These are phyloP conservation scores for Pulveroboletus sp. DNA, from an alignment of 768 basidiomycete species.

Conservation along the genomic window DNA sequence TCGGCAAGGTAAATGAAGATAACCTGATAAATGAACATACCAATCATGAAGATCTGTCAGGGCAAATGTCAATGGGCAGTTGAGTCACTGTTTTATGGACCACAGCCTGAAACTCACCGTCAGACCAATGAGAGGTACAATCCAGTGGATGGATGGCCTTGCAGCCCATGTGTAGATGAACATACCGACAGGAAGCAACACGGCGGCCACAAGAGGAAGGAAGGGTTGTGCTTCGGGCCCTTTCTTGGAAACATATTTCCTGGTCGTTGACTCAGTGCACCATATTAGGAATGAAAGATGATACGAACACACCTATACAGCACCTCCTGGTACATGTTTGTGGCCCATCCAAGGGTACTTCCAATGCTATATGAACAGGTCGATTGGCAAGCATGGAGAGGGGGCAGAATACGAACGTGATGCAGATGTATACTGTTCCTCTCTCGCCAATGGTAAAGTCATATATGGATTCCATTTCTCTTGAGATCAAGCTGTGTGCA, in stretches of 20 bases:
- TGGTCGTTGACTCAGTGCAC: conserved; percentile 9
- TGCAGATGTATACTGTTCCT: conserved; percentile 56
- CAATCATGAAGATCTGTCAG: conserved; percentile 46
- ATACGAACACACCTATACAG: conserved; percentile 39
- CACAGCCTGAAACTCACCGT: conserved; percentile 22
- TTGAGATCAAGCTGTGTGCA: conserved; percentile 46
- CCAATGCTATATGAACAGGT: conserved; percentile 62
- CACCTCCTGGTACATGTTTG: too few species aligned
- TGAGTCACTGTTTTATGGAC: too few species aligned
- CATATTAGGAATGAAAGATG: not conserved
- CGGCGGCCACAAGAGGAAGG: conserved; percentile 48
- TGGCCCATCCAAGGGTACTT: conserved; percentile 44
- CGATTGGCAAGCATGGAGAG: too few species aligned
- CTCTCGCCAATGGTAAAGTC: conserved; percentile 54
- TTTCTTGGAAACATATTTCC: too few species aligned
- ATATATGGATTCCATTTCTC: conserved; percentile 54
- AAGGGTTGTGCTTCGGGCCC: conserved; percentile 64
- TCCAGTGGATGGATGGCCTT: conserved; percentile 54
- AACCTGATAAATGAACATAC: conserved; percentile 51
- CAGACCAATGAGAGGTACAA: conserved; percentile 34
- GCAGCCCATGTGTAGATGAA: conserved; percentile 73
- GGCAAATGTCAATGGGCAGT: too few species aligned
- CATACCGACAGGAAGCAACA: conserved; percentile 57
- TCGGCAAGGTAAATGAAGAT: conserved; percentile 63
- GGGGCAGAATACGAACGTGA: conserved; percentile 57